A percentile compares a stretch with the other conserved stretches of the same genome.
Conservation (phyloP, 2,329 filamentous ascomycete genomes). For the Colletotrichum sp. region DNA sequence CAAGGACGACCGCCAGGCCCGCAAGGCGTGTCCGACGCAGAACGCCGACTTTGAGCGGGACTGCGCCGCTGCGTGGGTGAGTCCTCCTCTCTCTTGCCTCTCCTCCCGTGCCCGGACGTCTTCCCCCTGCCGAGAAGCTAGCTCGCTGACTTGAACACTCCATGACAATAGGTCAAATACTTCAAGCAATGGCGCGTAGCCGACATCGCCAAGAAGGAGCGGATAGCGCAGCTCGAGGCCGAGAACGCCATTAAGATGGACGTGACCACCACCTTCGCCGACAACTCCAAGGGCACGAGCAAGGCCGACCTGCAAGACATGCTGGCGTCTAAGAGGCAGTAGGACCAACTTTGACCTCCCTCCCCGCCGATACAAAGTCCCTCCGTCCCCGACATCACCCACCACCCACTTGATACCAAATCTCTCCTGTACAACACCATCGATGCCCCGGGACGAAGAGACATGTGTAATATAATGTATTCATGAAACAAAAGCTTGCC, state of each 20-base stretch:
- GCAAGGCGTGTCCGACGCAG: slow-evolving; percentile 45
- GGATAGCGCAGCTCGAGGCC: slow-evolving; percentile 75
- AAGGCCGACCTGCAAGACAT: slow-evolving; percentile 44
- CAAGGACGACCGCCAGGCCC: slow-evolving; percentile 46
- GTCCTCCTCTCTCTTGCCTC: slow-evolving; percentile 34
- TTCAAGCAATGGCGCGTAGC: slow-evolving; percentile 97
- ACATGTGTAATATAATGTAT: slow-evolving; percentile 15
- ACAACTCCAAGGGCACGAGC: slow-evolving; percentile 28
- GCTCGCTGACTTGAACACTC: not conserved
- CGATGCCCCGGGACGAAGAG: not conserved
- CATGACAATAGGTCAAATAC: slow-evolving; percentile 78
- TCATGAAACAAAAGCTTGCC: not conserved
- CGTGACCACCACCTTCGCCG: slow-evolving; percentile 39
- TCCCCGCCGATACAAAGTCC: not conserved
- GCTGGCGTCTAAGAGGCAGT: slow-evolving; percentile 32
- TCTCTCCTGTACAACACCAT: slow-evolving; percentile 8
- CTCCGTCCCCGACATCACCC: not conserved
- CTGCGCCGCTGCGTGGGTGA: slow-evolving; percentile 90
- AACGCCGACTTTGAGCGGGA: slow-evolving; percentile 75
- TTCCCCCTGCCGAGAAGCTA: not conserved
- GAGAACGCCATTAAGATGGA: slow-evolving; percentile 73
- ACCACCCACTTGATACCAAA: not conserved
- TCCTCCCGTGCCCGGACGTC: not conserved
- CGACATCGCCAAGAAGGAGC: slow-evolving; percentile 84
- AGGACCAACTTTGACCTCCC: not conserved